Base-by-base conservation (phyloP, 495 filamentous ascomycete species). In the Neurospora sublineolata region DNA sequence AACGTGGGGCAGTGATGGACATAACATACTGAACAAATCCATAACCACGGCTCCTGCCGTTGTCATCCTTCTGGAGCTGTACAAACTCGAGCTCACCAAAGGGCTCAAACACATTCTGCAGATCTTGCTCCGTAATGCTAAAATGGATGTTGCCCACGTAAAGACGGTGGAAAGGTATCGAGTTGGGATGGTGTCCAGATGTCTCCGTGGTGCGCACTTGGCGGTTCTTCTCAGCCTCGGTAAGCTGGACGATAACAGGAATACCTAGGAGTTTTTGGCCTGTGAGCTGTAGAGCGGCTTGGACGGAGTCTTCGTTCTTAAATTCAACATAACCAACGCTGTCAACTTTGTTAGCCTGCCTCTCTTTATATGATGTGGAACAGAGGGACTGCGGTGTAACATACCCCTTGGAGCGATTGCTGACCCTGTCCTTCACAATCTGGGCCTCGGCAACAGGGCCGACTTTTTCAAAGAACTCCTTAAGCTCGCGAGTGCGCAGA, bases 91-190 rank as follows among this genome's bases (percentile, higher is more conserved):
- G 89, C 82, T 97, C 95, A 71, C 96, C 96, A 82, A 97, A 99
- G 7, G 96, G 95, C 83, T 94, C 93, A 82, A 99, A 99, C 70
- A 98, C 93, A 81, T 94, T 93, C 86, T 94, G 92, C 75, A 99
- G 83, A 82, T 98, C 96, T 79, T 87, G 90, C 83, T 99, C 96
- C 80, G 95, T 98, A 81, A 99, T 97, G 81, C 92, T 97, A 87
- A 99, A 99, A 86, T 99, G 96, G 76, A 99, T 97, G 79, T 99
- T 99, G 80, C 96, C 96, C 76, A 99, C 95, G 83, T 97, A 99
- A 69, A 99, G 91, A 79, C 96, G 90, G 84, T 99, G 96, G 84
- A 98, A 99, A 38, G 96, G 96, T 39, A 97, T 90, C 70, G 92
- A 90, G 74, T 86, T 89, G 70, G 85, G 83, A 64, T 89, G 86